phyloP scores from a whole-genome alignment of 1,139 yeast genomes.

The Pichiaceae sp. region DNA sequence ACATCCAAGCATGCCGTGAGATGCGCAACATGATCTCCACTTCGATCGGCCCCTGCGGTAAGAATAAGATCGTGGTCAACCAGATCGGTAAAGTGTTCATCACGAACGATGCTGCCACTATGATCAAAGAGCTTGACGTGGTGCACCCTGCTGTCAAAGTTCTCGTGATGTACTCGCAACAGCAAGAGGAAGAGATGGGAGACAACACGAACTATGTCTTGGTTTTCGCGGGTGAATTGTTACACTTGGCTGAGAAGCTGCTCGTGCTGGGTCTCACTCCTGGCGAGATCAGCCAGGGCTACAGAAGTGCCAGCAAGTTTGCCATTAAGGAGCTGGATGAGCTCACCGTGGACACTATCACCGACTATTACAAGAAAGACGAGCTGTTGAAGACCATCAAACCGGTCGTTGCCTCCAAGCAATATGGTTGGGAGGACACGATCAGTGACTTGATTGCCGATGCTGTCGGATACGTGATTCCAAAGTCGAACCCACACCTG shows the following conservation, averaged over 20 bases:
- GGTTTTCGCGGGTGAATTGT: constrained; percentile 83
- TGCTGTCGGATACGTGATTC: constrained; percentile 75
- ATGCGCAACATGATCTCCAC: constrained; percentile 87
- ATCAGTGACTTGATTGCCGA: constrained; percentile 77
- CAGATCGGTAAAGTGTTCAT: constrained; percentile 73
- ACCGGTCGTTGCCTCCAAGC: constrained; percentile 90
- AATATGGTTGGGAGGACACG: constrained; percentile 78
- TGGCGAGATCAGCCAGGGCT: constrained; percentile 86
- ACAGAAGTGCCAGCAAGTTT: constrained; percentile 70
- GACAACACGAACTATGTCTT: constrained; percentile 68
- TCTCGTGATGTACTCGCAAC: constrained; percentile 92
- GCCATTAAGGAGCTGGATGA: constrained; percentile 62
- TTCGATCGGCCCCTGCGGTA: constrained; percentile 95
- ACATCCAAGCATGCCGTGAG: constrained; percentile 91
- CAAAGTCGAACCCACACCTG: constrained; percentile 37
- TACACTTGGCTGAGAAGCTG: constrained; percentile 76
- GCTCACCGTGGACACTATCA: constrained; percentile 55
- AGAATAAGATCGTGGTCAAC: constrained; percentile 92
- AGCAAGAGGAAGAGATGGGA: constrained; percentile 89
- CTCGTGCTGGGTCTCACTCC: constrained; percentile 82
- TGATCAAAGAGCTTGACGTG: constrained; percentile 85
- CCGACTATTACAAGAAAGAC: constrained; percentile 43
- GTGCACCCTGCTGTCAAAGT: constrained; percentile 97
- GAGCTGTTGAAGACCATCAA: constrained; percentile 69
- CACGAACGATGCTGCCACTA: constrained; percentile 96